These are phyloP conservation scores for Cornus suecica DNA, from an alignment of 148 eudicot genomes.

Conservation along the genomic window DNA sequence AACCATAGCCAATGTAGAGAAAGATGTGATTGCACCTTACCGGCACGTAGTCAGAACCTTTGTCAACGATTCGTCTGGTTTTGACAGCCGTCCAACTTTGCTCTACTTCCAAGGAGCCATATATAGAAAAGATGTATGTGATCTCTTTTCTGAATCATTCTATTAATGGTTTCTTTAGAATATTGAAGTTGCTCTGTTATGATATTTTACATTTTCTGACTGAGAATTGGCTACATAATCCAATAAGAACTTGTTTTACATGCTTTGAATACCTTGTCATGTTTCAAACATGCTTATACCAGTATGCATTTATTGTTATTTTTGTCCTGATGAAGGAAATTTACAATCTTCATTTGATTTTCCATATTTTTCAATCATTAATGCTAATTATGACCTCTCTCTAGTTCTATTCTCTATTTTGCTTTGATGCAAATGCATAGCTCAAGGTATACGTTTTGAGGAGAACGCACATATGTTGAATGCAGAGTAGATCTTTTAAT, in stretches of 20 bases:
- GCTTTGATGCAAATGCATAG: neutral
- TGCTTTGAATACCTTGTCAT: neutral
- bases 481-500: neutral
- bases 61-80: constrained; percentile 65
- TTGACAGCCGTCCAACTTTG: constrained; percentile 76
- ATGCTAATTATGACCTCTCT: neutral
- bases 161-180: neutral
- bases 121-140: constrained; percentile 90
- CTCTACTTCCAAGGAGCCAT: constrained; percentile 94
- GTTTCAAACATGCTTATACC: neutral
- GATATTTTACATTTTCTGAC: neutral
- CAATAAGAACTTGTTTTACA: neutral
- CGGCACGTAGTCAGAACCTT: constrained; percentile 64
- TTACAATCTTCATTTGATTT: neutral
- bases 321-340: neutral
- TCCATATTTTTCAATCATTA: constrained; percentile 2
- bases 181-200: neutral
- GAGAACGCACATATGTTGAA: neutral
- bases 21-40: constrained; percentile 96
- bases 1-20: constrained; percentile 81
- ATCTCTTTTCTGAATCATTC: neutral
- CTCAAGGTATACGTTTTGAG: neutral
- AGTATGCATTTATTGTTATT: neutral
- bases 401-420: neutral
- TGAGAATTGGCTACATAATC: neutral